Evolutionary conservation across 352 stramenopile species (phyloP), one percentile per base, ranked within the genome.

Genomic region (Globisporangium paddicum): DNA sequence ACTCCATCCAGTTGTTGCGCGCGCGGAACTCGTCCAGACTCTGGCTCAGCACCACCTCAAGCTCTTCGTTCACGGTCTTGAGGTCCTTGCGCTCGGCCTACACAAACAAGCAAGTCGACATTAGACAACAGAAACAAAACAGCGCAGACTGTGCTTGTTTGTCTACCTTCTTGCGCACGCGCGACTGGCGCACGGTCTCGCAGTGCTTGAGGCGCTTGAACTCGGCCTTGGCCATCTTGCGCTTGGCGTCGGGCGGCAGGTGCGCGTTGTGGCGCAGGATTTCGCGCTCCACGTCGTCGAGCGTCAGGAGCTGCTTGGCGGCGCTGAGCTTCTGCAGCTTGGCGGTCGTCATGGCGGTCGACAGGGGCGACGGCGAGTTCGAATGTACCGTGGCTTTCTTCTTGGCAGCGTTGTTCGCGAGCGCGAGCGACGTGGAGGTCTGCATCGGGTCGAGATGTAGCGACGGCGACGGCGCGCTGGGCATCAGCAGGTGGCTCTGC

Each of bases 161-260:
- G n/a, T n/a, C 3, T 44, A 77, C 62, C 68, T 91, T 91, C 60
- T 91, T 91, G 51, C 79, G 75, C n/a, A 85, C 73, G 44, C 82
- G 82, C 26, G 79, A 89, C 72, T 91, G 79, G 14, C 82, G 79
- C 66, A 91, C 82, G 2, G 71, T 89, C 69, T 89, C 82, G 64
- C 77, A 88, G 66, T 91, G 82, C 60, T 87, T 88, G 30, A 91
- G 77, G 19, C 82, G 79, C 56, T 81, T 83, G 54, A 87, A 71
- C 60, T 91, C 82, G 45, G 82, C 79, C 48, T 87, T 82, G 40
- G 72, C 75, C 69, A 89, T 68, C 23, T 79, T 78, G 16, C 69
- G 71, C 59, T 73, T 76, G 9, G 67, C 48, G 19, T 84, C 79
- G 1, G 70, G 42, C 13, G 77, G 69, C 54, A 89, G 14, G 10